Percentiles rank a stretch among this genome's conserved stretches.
Evolutionary conservation across 1,284 basidiomycete species (phyloP).

Genomic region (Fomitiporia mediterranea): DNA sequence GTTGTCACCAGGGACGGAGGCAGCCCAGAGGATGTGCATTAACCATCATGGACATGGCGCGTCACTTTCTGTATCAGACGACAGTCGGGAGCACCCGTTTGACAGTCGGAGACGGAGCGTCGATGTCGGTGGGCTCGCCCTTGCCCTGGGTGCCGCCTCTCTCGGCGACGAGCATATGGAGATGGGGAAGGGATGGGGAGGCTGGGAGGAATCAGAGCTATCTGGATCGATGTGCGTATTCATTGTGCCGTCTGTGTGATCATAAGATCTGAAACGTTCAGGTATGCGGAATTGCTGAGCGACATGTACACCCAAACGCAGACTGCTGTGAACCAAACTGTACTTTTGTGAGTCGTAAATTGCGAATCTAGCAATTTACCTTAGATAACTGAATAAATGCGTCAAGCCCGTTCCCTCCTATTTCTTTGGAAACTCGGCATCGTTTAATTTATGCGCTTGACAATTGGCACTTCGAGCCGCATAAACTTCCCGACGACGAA

Average conservation of each 20-base stretch:
- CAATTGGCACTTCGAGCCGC: slow-evolving; percentile 85
- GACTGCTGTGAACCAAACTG: slow-evolving; percentile 58
- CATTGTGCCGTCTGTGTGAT: slow-evolving; percentile 21
- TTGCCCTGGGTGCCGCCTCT: slow-evolving; percentile 57
- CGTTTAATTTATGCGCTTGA: slow-evolving; percentile 63
- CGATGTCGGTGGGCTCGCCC: slow-evolving; percentile 78
- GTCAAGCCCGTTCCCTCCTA: slow-evolving; percentile 30
- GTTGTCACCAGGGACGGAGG: neutral
- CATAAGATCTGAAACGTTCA: slow-evolving; percentile 22
- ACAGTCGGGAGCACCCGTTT: neutral
- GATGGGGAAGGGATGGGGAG: slow-evolving; percentile 70
- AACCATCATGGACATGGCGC: slow-evolving; percentile 1
- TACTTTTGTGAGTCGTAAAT: slow-evolving; percentile 38
- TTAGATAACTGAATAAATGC: slow-evolving; percentile 24
- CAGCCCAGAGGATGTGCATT: slow-evolving; percentile 10
- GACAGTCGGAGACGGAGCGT: slow-evolving; percentile 60
- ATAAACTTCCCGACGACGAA: slow-evolving; percentile 73
- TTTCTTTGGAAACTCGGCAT: slow-evolving; percentile 38
- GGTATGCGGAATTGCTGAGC: slow-evolving; percentile 73
- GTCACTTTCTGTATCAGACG: neutral
- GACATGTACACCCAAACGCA: slow-evolving; percentile 80
- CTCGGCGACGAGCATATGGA: slow-evolving; percentile 30
- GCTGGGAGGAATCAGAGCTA: slow-evolving; percentile 50
- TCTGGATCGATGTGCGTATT: slow-evolving; percentile 51
- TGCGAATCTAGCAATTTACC: neutral